Conservation (phyloP, 306 rosid species). For the Vigna unguiculata region DNA sequence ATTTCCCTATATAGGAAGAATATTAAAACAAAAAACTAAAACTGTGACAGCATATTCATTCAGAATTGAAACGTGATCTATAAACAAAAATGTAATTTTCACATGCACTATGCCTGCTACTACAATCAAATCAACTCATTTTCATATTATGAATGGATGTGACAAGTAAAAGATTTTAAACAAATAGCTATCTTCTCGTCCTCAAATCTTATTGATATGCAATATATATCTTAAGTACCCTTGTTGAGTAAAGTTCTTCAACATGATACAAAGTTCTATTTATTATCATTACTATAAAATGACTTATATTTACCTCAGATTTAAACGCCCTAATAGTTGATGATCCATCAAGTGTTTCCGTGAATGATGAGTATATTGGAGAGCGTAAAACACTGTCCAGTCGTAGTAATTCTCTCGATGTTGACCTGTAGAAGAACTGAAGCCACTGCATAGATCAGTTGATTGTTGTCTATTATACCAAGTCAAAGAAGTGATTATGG, state of each 20-base stretch:
- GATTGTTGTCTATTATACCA: constrained; percentile 29
- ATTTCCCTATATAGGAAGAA: constrained; percentile 56
- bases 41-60: constrained; percentile 45
- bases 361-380: constrained; percentile 93
- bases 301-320: constrained; percentile 67
- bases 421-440: constrained; percentile 95
- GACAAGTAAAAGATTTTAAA: constrained; percentile 3
- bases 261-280: constrained; percentile 32
- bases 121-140: constrained; percentile 31
- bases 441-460: constrained; percentile 41
- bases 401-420: constrained; percentile 91
- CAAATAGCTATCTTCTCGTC: not conserved
- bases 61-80: constrained; percentile 24
- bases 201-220: not conserved
- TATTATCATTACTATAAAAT: constrained; percentile 31
- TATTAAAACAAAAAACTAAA: constrained; percentile 60
- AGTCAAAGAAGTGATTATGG: constrained; percentile 19
- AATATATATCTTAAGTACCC: constrained; percentile 13
- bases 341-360: constrained; percentile 93
- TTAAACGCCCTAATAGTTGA: constrained; percentile 89
- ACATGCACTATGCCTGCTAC: constrained; percentile 10
- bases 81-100: constrained; percentile 32
- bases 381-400: constrained; percentile 96
- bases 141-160: not conserved
- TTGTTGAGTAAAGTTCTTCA: constrained; percentile 10